Conservation (phyloP, 1,139 yeast species). For the Kodamaea anthophila region DNA sequence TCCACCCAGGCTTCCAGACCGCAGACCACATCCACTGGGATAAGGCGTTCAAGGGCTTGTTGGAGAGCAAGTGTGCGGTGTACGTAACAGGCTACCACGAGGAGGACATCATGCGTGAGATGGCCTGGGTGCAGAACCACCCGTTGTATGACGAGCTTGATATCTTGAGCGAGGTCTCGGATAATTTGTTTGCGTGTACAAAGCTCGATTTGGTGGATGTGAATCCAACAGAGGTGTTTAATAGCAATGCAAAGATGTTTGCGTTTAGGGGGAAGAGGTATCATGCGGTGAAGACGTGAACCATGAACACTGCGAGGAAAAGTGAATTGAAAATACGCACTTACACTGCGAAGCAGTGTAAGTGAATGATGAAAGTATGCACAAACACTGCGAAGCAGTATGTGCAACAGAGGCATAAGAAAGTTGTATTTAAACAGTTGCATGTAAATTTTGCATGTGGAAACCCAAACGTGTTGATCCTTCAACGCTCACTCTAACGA, state of each 20-base stretch:
- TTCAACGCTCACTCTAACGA: no score
- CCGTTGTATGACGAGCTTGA: constrained; percentile 64
- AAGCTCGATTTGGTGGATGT: constrained; percentile 91
- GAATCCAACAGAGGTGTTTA: constrained; percentile 89
- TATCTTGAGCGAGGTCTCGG: constrained; percentile 66
- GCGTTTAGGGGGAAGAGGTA: constrained; percentile 96
- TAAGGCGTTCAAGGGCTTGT: constrained; percentile 73
- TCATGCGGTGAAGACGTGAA: constrained; percentile 59
- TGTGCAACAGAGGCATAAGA: no score
- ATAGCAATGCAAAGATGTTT: constrained; percentile 80
- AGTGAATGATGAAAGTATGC: neutral
- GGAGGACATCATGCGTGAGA: constrained; percentile 63
- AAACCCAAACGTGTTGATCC: no score
- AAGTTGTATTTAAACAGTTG: no score
- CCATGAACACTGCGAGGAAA: neutral
- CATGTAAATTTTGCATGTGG: no score
- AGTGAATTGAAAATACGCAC: no score
- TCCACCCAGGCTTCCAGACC: constrained; percentile 92
- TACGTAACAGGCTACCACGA: constrained; percentile 88
- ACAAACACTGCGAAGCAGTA: no score
- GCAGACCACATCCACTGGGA: constrained; percentile 81
- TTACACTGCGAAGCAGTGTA: no score
- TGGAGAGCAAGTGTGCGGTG: constrained; percentile 89
- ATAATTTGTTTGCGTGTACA: constrained; percentile 74
- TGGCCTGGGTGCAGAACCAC: constrained; percentile 65